Base-by-base conservation (phyloP, 2,329 filamentous ascomycete species). In the Talaromyces atroroseus region DNA sequence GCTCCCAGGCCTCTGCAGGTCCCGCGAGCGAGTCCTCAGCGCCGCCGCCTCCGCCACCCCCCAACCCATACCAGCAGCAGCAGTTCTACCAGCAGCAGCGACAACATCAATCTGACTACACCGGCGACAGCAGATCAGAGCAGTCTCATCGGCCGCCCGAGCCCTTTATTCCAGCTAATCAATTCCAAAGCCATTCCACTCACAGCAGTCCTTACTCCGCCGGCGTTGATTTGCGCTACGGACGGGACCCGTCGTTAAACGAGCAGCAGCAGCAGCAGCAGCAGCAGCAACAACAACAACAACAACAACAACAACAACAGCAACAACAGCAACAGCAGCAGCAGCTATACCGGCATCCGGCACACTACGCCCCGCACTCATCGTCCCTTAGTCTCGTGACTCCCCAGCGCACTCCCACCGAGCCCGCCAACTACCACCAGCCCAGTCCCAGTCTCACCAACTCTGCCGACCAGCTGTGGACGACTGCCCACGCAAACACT, bases 381-480 rank as follows among this genome's bases (percentile, higher is more conserved):
- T n/a, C 56, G 56, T n/a, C 56, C 51, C 14, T 58, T 42, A 58
- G 52, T 29, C 8, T 58, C 23, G 56, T 58, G 7, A 38, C 50
- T 32, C 50, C 42, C 44, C 40, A 45, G 55, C 61, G 58, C 1
- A 59, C 62, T 24, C 56, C 60, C 23, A 60, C 58, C 57, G 63
- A 61, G 5, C 61, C 61, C 58, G 62, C 60, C 2, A 62, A 24
- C 44, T 57, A 50, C 44, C 48, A 50, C 44, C 48, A 48, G 20
- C 26, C 26, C 3, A 52, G 47, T 34, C 54, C 52, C 58, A 64
- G 63, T 56, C 26, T 29, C 26, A 29, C 26, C 11, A 23, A 38
- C 42, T 34, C 49, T 5, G 24, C 40, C 20, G 58, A 59, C 10
- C 56, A 51, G 52, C 62, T 64, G 56, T 66, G 62, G 60, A 29